These are phyloP conservation scores for Ascosphaera aggregata DNA, from an alignment of 2,329 filamentous ascomycete species.

Conservation along the genomic window DNA sequence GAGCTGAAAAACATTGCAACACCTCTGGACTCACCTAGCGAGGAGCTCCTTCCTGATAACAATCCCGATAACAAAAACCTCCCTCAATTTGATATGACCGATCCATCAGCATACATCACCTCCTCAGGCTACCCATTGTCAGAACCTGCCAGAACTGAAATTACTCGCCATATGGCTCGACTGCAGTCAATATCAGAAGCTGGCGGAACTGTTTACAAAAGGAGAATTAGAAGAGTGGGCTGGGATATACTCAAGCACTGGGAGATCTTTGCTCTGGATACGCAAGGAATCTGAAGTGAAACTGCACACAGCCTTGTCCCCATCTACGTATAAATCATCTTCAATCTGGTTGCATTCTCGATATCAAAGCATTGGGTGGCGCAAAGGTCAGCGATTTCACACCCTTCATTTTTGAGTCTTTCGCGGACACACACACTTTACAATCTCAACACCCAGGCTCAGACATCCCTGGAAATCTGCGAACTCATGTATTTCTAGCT, in stretches of 20 bases:
- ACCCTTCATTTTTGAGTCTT: no score
- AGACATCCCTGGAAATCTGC: no score
- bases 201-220: conserved; percentile 10
- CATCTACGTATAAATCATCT: not conserved
- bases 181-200: not conserved
- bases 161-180: conserved; percentile 2
- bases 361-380: not conserved
- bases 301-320: not conserved
- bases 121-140: conserved; percentile 2
- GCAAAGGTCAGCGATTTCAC: no score
- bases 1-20: not conserved
- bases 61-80: not conserved
- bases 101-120: not conserved
- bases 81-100: not conserved
- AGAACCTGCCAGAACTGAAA: conserved; percentile 1
- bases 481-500: no score
- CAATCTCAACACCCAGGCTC: no score
- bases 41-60: not conserved
- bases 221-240: conserved; percentile 14
- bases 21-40: not conserved
- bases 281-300: conserved; percentile 14
- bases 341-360: not conserved
- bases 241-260: conserved; percentile 20
- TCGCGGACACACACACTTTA: no score
- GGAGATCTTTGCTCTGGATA: conserved; percentile 22